These are phyloP conservation scores for Penicillium herquei DNA, from an alignment of 495 filamentous ascomycete genomes.

Conservation along the genomic window DNA sequence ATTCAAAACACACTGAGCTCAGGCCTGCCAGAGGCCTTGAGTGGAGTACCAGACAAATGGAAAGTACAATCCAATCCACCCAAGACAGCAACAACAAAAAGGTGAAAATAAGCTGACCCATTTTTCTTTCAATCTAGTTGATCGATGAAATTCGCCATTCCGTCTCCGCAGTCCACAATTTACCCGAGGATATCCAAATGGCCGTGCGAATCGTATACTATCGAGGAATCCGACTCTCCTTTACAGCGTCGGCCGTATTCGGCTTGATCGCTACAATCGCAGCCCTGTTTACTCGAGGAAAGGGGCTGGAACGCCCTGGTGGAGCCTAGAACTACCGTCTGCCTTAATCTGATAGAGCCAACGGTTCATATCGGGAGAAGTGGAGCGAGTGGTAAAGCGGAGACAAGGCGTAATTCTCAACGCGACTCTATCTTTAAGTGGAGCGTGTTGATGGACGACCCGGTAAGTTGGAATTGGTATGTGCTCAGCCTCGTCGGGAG, in stretches of 20 bases:
- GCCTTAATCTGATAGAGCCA: neutral
- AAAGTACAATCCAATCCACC: slow-evolving; percentile 52
- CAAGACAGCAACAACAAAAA: neutral
- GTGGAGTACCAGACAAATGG: slow-evolving; percentile 63
- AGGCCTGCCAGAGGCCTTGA: slow-evolving; percentile 55
- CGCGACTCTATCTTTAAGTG: neutral
- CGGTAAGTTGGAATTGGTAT: neutral
- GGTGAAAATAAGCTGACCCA: slow-evolving; percentile 16
- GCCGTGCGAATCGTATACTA: slow-evolving; percentile 60
- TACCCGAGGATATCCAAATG: slow-evolving; percentile 59
- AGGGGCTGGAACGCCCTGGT: slow-evolving; percentile 33
- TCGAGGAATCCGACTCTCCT: slow-evolving; percentile 53
- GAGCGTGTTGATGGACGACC: neutral
- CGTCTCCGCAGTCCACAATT: slow-evolving; percentile 49
- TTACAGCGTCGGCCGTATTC: slow-evolving; percentile 52
- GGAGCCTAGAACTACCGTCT: slow-evolving; percentile 5
- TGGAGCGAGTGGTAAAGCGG: neutral
- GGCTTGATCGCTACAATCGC: slow-evolving; percentile 50
- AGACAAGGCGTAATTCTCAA: neutral
- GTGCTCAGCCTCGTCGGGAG: neutral
- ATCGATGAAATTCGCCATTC: slow-evolving; percentile 63
- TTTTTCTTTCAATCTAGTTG: slow-evolving; percentile 34
- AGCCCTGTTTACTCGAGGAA: slow-evolving; percentile 50
- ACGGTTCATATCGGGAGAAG: neutral
- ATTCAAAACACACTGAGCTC: slow-evolving; percentile 62